Conservation (phyloP, 1,139 yeast species). For the Yamadazyma trypodendri region DNA sequence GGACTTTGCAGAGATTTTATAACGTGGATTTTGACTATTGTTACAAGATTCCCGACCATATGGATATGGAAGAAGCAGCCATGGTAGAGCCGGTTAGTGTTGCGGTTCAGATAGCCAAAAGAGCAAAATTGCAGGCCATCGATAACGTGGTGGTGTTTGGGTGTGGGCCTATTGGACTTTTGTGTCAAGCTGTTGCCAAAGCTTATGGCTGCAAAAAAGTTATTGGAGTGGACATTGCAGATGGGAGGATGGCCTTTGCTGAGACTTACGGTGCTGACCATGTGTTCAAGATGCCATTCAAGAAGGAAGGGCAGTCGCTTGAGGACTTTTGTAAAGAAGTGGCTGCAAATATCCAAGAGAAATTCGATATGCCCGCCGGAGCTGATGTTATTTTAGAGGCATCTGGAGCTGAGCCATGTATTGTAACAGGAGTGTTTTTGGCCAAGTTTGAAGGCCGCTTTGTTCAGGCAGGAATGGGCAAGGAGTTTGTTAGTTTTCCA, state of each 20-base stretch:
- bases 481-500: slow-evolving; percentile 60
- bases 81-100: slow-evolving; percentile 33
- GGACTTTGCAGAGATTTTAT: slow-evolving; percentile 67
- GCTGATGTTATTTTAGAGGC: slow-evolving; percentile 65
- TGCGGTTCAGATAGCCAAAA: slow-evolving; percentile 31
- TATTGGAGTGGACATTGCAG: slow-evolving; percentile 29
- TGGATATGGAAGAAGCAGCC: slow-evolving; percentile 32
- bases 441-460: slow-evolving; percentile 57
- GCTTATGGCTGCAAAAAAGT: slow-evolving; percentile 31
- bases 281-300: slow-evolving; percentile 19
- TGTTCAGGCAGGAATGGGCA: slow-evolving; percentile 72
- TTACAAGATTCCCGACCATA: slow-evolving; percentile 28
- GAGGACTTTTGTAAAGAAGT: slow-evolving; percentile 16
- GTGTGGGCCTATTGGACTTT: slow-evolving; percentile 35
- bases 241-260: slow-evolving; percentile 28
- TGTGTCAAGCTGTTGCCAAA: slow-evolving; percentile 27
- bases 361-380: slow-evolving; percentile 29
- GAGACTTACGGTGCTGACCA: slow-evolving; percentile 23
- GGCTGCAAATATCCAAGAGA: slow-evolving; percentile 13
- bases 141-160: slow-evolving; percentile 29
- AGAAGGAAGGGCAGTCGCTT: slow-evolving; percentile 10
- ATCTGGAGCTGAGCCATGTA: slow-evolving; percentile 68
- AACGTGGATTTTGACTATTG: slow-evolving; percentile 66
- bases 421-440: slow-evolving; percentile 55
- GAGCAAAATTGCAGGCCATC: slow-evolving; percentile 25